These are phyloP conservation scores for Cylindrotheca closterium DNA, from an alignment of 108 stramenopile species.

Conservation along the genomic window DNA sequence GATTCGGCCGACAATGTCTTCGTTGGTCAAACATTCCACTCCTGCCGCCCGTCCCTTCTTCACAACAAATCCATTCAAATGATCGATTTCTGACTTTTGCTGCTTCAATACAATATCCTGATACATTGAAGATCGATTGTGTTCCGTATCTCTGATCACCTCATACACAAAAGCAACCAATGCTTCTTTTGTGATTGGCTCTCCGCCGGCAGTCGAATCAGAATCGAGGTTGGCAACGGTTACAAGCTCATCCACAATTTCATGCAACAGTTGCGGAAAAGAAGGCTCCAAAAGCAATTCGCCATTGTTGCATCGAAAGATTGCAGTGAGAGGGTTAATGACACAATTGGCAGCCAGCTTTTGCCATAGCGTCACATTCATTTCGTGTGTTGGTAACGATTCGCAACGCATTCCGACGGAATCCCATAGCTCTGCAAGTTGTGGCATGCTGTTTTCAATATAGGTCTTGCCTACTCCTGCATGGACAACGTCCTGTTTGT, in stretches of 20 bases:
- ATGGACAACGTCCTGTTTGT: constrained; percentile 20
- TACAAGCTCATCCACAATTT: constrained; percentile 22
- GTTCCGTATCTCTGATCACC: constrained; percentile 60
- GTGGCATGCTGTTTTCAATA: constrained; percentile 9
- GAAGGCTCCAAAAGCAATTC: constrained; percentile 29
- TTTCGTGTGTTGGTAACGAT: constrained; percentile 14
- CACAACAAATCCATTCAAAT: constrained; percentile 76
- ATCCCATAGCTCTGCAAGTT: constrained; percentile 26
- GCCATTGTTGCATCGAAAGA: constrained; percentile 46
- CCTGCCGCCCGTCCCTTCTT: constrained; percentile 44
- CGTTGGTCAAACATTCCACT: constrained; percentile 49
- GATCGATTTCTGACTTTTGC: constrained; percentile 66
- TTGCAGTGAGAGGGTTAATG: constrained; percentile 72
- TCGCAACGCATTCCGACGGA: constrained; percentile 28
- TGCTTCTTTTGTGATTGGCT: constrained; percentile 2
- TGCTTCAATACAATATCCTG: constrained; percentile 53
- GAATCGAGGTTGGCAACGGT: constrained; percentile 8
- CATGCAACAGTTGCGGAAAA: constrained; percentile 10
- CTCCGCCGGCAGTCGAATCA: background rate
- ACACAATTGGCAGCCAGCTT: constrained; percentile 79
- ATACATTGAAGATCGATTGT: constrained; percentile 79
- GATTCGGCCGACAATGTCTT: constrained; percentile 37
- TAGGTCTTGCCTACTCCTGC: constrained; percentile 48
- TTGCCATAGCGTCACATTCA: constrained; percentile 64
- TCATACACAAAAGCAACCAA: constrained; percentile 44